Base-by-base conservation (phyloP, 2,329 filamentous ascomycete genomes). In the Coniella vitis region DNA sequence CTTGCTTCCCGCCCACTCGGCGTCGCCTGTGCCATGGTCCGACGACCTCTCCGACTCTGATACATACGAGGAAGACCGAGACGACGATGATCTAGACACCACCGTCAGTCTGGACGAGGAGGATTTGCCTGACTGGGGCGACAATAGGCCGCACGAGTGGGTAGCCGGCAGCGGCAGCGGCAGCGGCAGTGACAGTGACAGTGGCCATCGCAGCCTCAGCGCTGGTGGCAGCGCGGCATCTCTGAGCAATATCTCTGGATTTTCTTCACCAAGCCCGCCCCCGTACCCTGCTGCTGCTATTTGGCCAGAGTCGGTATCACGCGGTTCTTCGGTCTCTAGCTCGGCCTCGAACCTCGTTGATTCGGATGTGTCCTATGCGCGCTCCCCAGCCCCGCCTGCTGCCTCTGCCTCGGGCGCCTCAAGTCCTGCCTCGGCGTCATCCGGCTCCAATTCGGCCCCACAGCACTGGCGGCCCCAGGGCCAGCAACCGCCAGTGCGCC, bases 361-460 rank as follows among this genome's bases (percentile, higher is more conserved):
- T 29, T 37, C 38, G 3, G 52, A 51, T 25, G 16, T 31, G 39
- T 37, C 17, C 7, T 45, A 32, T 31, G 34, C 25, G 10, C 25
- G 5, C 10, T 29, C 25, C 5, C 25, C 25, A 29, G 25, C 25
- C 20, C n/a, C 38, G 5, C 7, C 34, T 19, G 32, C 31, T 22
- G 48, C 44, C 37, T 37, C 48, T 36, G 47, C 19, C 25, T n/a
- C 36, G 19, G 39, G 16, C 37, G 25, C n/a, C 25, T 37, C 42
- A 9, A 12, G n/a, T 25, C 17, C 45, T 37, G 45, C 25, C 21
- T 51, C 49, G 39, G 46, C 20, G 25, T 20, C 29, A 21, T 44
- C 40, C 13, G 22, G 20, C 20, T 40, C 25, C 36, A 39, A 19
- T 25, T 40, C 35, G 41, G 45, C 38, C 35, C 45, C 49, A 44